A percentile compares a stretch with the other conserved stretches of the same genome.
Evolutionary conservation across 202 grass and related monocot genomes (phyloP).

Genomic region (Hordeum pubiflorum): DNA sequence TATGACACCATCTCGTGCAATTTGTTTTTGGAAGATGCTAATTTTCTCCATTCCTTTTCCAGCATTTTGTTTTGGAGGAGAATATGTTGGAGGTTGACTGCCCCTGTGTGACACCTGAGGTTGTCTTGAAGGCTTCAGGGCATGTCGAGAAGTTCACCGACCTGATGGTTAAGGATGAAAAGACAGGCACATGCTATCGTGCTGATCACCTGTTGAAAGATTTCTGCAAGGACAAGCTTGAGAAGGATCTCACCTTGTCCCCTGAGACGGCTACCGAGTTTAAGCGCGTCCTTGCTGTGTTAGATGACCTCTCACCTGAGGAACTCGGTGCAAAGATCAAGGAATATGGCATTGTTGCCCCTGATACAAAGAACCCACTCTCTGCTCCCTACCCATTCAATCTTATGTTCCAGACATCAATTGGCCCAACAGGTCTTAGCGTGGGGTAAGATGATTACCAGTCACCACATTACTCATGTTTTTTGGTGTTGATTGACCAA

Average conservation of each 20-base stretch:
- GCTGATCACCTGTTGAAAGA: slow-evolving; percentile 78
- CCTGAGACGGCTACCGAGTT: slow-evolving; percentile 54
- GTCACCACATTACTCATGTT: neutral
- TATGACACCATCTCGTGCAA: neutral
- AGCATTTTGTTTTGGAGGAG: slow-evolving; percentile 84
- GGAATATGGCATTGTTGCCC: slow-evolving; percentile 58
- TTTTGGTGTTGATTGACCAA: neutral
- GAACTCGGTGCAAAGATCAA: slow-evolving; percentile 55
- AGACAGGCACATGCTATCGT: slow-evolving; percentile 75
- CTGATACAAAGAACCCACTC: slow-evolving; percentile 58
- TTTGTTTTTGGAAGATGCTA: neutral
- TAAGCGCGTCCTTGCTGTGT: slow-evolving; percentile 49
- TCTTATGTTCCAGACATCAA: slow-evolving; percentile 89
- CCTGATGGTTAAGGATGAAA: slow-evolving; percentile 89
- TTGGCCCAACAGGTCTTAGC: slow-evolving; percentile 62
- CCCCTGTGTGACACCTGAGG: slow-evolving; percentile 64
- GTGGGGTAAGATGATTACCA: slow-evolving; percentile 50
- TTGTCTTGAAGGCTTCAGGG: slow-evolving; percentile 74
- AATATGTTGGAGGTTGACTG: slow-evolving; percentile 87
- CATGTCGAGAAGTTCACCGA: slow-evolving; percentile 90
- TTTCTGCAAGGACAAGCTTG: slow-evolving; percentile 75
- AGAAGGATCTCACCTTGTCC: slow-evolving; percentile 67
- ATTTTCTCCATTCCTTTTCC: neutral
- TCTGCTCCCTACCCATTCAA: slow-evolving; percentile 84
- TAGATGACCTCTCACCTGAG: slow-evolving; percentile 53